phyloP scores from a whole-genome alignment of 2,329 filamentous ascomycete species.

The Pseudogymnoascus sp. region DNA sequence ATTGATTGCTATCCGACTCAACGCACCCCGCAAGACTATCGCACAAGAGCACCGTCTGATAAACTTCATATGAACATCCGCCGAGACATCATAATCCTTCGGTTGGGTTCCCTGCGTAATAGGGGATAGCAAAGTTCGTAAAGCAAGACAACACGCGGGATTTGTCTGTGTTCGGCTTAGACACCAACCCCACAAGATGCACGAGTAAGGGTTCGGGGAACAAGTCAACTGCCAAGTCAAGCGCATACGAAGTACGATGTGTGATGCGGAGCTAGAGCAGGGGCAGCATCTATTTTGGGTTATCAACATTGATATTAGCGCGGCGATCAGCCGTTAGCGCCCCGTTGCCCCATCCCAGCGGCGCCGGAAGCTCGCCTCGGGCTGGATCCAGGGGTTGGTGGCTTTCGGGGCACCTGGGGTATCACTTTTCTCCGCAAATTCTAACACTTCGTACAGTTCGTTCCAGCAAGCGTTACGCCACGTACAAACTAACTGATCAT shows the following conservation, averaged over 20 bases:
- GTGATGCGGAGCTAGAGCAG: neutral
- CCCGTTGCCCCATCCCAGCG: neutral
- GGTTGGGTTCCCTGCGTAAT: constrained; percentile 1
- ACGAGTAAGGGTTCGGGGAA: neutral
- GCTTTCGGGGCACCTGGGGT: neutral
- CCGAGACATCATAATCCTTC: constrained; percentile 1
- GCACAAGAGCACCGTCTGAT: neutral
- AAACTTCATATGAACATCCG: constrained; percentile 3
- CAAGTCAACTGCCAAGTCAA: neutral
- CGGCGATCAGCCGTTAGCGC: neutral
- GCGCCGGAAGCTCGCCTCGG: constrained; percentile 1
- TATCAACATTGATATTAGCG: neutral
- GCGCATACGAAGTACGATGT: neutral
- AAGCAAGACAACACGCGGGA: neutral
- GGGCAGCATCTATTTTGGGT: neutral
- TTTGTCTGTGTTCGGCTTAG: neutral
- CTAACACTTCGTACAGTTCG: neutral
- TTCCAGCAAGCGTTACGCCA: neutral
- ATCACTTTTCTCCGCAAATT: neutral
- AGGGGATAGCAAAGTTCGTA: neutral
- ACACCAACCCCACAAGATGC: neutral
- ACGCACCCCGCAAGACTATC: constrained; percentile 1
- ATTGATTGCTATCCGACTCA: constrained; percentile 5
- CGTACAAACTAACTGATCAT: neutral
- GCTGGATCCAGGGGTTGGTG: neutral